A percentile compares a stretch with the other conserved stretches of the same genome.
Evolutionary conservation across 148 eudicot species (phyloP).

Genomic region (Hydrangea macrophylla): DNA sequence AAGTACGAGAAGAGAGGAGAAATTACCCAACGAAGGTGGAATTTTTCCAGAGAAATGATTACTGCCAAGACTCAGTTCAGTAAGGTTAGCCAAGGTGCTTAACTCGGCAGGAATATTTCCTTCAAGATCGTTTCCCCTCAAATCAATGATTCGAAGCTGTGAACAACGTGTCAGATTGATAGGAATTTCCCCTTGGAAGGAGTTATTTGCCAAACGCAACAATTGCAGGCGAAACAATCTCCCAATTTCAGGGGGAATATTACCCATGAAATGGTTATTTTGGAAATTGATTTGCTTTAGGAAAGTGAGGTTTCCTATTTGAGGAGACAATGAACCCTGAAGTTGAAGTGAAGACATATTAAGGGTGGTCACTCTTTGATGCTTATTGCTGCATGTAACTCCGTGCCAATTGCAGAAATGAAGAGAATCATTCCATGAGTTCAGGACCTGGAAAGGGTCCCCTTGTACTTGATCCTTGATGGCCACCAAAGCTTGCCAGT

Average conservation of each 20-base stretch:
- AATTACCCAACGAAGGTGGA: constrained; percentile 7
- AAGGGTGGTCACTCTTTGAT: constrained; percentile 15
- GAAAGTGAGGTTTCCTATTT: constrained; percentile 14
- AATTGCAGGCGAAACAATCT: constrained; percentile 10
- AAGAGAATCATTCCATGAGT: constrained; percentile 18
- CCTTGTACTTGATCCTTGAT: neutral
- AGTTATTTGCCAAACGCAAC: constrained; percentile 4
- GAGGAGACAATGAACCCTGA: constrained; percentile 12
- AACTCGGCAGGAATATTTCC: constrained; percentile 14
- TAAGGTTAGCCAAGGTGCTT: constrained; percentile 2
- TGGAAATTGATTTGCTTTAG: constrained; percentile 11
- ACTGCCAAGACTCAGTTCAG: neutral
- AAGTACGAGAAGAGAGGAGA: constrained; percentile 2
- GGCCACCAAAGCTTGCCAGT: constrained; percentile 14
- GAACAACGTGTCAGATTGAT: constrained; percentile 1
- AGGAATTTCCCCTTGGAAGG: constrained; percentile 10
- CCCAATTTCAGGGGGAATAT: constrained; percentile 19
- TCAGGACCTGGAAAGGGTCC: constrained; percentile 1
- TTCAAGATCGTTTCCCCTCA: neutral
- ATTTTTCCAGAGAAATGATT: constrained; percentile 9
- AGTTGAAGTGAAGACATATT: constrained; percentile 2
- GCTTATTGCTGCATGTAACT: constrained; percentile 8
- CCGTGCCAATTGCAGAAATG: constrained; percentile 24
- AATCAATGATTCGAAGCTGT: neutral
- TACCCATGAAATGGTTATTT: constrained; percentile 7